Base-by-base conservation (phyloP, 768 basidiomycete genomes). In the Termitomyces sp. region DNA sequence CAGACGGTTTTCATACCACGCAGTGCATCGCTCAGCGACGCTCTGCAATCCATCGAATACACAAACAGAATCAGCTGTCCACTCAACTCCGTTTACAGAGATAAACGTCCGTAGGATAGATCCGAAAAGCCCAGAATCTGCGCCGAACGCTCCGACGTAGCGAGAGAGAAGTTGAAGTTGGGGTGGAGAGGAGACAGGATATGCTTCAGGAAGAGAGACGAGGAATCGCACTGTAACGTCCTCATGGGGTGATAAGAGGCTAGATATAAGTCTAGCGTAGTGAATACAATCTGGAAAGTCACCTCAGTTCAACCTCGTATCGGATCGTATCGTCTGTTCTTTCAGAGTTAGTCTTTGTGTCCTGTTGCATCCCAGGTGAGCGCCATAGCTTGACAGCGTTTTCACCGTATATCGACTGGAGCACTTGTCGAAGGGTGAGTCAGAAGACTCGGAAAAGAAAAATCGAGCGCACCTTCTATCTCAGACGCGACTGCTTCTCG, bases 41-140 rank as follows among this genome's bases (percentile, higher is more conserved):
- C 79, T 85, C 72, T 94, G 91, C 32, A 95, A 73, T 12, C 94
- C 94, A 64, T 96, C 94, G 68, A 94, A 96, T 13, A 95, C 89
- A 64, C 91, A 93, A 18, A 94, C 87, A 1, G 78, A 79, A 35
- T 87, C 92, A 24, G 82, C 77, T 3, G 79, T 76, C 86, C 90
- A 96, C 64, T 92, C 89, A n/a, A 92, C 82, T 7, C 89, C 91
- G 57, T 80, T 83, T 22, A 79, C 69, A 4, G 93, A 93, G 58
- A 95, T 92, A 71, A 83, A 96, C 0, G 90, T 94, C 42, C 90
- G 83, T 20, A 94, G 77, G 39, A 94, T 81, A 1, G 82, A 82
- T 24, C 91, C 92, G 69, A 95, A 96, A 18, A 95, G 80, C 16
- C 72, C 71, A 9, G 90, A 76, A 66, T 92, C 87, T 1, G 90